Base-by-base conservation (phyloP, 441 rosid genomes). In the Macaranga tanarius region DNA sequence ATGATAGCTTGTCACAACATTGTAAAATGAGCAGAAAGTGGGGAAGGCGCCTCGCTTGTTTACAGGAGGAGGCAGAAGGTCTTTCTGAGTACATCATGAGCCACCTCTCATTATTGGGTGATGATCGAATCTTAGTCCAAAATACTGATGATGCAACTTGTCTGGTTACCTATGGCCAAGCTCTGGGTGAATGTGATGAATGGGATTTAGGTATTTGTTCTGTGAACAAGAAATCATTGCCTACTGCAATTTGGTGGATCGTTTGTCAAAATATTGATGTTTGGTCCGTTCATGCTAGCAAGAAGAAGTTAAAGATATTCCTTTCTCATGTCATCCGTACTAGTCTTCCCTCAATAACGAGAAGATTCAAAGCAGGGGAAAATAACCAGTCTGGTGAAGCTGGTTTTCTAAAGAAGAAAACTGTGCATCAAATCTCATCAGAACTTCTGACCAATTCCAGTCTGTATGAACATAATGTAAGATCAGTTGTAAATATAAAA, bases 171-270 rank as follows among this genome's bases (percentile, higher is more conserved):
- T 54, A 51, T 67, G 69, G 61, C 69, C 66, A 59, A 63, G 80
- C 72, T 66, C 55, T 70, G 34, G 69, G 60, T 63, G 81, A 73
- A 77, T 81, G 77, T 81, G 81, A 75, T 67, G 75, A 77, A 74
- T 86, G 87, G 93, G 87, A 83, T 81, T 83, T 82, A 61, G 74
- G 79, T 67, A 78, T 86, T 80, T 86, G 89, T 74, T 78, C 88
- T 75, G 64, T 93, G 76, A 85, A 86, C 60, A 44, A 84, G 76
- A 83, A 81, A 76, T 85, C 89, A 62, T 83, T 87, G 84, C 88
- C 89, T 62, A 75, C 85, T 74, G 91, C 95, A 77, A 79, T 87
- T 74, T 93, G 93, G 96, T 85, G 91, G 91, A 67, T 87, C 79
- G 69, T 89, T 76, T 87, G 96, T 84, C 87, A 80, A 84, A 92